Conservation (phyloP, 176 grass and related monocot species). For the Olyra latifolia region DNA sequence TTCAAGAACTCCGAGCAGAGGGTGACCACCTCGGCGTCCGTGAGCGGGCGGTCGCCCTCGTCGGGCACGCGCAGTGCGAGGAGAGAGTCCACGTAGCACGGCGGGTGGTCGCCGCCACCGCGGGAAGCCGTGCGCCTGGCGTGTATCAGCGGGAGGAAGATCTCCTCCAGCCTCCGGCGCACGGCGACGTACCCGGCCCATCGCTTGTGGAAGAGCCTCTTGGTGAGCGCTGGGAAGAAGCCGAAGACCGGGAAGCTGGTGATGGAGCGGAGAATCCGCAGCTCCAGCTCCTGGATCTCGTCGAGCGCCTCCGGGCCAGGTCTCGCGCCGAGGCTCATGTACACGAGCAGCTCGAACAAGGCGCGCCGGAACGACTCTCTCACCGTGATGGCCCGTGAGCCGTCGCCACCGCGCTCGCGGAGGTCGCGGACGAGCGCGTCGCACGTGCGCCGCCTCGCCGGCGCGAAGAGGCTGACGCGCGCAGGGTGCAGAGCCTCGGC, state of each 20-base stretch:
- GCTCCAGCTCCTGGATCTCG: conserved; percentile 42
- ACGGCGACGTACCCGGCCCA: conserved; percentile 30
- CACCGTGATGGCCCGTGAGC: conserved; percentile 18
- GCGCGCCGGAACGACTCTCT: conserved; percentile 40
- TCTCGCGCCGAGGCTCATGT: conserved; percentile 64
- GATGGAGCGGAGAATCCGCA: neutral
- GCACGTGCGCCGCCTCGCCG: conserved; percentile 28
- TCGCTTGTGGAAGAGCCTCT: conserved; percentile 42
- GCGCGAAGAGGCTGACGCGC: conserved; percentile 23
- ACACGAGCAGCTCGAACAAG: conserved; percentile 54
- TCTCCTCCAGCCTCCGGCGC: conserved; percentile 32
- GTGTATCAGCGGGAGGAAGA: conserved; percentile 42
- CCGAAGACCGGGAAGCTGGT: conserved; percentile 42
- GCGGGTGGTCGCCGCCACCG: neutral
- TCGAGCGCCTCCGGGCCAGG: conserved; percentile 18
- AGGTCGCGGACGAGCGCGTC: conserved; percentile 36
- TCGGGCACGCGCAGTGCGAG: conserved; percentile 10
- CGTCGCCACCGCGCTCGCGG: neutral
- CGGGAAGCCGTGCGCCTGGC: neutral
- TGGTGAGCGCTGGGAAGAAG: conserved; percentile 54
- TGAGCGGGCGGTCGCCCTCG: conserved; percentile 39
- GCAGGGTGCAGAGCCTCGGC: conserved; percentile 28
- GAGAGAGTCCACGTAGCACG: conserved; percentile 51
- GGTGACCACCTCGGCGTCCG: conserved; percentile 37
- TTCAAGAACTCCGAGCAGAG: conserved; percentile 62